phyloP scores from a whole-genome alignment of 495 filamentous ascomycete genomes.

The Aspergillus saccharolyticus region DNA sequence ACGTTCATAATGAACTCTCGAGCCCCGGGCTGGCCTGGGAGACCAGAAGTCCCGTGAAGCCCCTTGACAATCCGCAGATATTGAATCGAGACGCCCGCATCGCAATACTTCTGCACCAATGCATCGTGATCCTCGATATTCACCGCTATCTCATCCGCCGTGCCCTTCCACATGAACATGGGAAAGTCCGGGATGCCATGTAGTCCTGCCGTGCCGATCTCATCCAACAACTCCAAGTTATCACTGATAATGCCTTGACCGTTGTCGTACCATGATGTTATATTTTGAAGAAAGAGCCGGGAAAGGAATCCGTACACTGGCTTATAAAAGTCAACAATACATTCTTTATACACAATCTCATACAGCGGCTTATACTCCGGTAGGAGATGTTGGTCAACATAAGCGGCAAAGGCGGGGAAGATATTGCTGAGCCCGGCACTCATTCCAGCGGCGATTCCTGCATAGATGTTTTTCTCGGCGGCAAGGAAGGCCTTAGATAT shows the following conservation, averaged over 20 bases:
- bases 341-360: neutral
- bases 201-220: constrained; percentile 35
- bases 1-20: neutral
- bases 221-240: constrained; percentile 13
- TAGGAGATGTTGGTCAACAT: neutral
- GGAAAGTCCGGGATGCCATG: constrained; percentile 42
- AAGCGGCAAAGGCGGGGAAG: neutral
- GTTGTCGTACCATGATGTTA: constrained; percentile 2
- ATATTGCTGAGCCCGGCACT: constrained; percentile 7
- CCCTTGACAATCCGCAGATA: neutral
- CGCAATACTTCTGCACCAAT: constrained; percentile 23
- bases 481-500: constrained; percentile 1
- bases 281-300: neutral
- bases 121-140: constrained; percentile 32
- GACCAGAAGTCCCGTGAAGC: neutral
- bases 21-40: too few relatives aligned
- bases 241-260: neutral
- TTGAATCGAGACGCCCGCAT: neutral
- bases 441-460: neutral
- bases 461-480: neutral
- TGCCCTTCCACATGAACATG: constrained; percentile 43
- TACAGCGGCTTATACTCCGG: neutral
- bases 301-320: neutral
- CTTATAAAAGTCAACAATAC: neutral
- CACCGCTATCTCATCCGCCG: constrained; percentile 33